Percentiles rank a stretch among this genome's conserved stretches.
Conservation (phyloP, 768 basidiomycete genomes). For the Leccinum incarnatum region DNA sequence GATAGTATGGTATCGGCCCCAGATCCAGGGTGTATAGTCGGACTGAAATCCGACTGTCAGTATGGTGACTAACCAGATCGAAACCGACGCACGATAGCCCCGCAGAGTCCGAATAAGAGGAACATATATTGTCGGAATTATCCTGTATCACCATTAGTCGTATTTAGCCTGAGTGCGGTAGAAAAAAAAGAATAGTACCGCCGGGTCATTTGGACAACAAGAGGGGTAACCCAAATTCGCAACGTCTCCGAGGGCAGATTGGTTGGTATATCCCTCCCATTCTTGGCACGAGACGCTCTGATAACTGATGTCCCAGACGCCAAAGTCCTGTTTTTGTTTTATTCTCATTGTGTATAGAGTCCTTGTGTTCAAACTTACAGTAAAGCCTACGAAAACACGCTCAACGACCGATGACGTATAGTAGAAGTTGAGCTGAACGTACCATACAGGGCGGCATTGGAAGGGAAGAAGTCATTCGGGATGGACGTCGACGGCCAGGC, state of each 20-base stretch:
- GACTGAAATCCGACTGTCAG: constrained; percentile 24
- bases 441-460: constrained; percentile 65
- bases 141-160: constrained; percentile 30
- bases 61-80: background rate
- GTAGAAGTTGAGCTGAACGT: constrained; percentile 9
- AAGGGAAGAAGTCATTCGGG: constrained; percentile 72
- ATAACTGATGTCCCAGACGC: constrained; percentile 83
- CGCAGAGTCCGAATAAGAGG: constrained; percentile 68
- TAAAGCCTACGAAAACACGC: constrained; percentile 35
- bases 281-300: constrained; percentile 58
- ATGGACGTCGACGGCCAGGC: constrained; percentile 74
- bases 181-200: constrained; percentile 35
- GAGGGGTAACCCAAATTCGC: constrained; percentile 51
- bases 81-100: constrained; percentile 53
- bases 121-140: constrained; percentile 51
- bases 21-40: constrained; percentile 29
- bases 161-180: constrained; percentile 2
- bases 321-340: constrained; percentile 60
- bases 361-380: constrained; percentile 27
- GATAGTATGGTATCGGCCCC: constrained; percentile 12
- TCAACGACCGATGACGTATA: constrained; percentile 25
- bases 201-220: constrained; percentile 74
- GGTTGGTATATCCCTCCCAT: constrained; percentile 62
- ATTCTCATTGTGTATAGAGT: background rate
- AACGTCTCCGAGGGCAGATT: constrained; percentile 68